Base-by-base conservation (phyloP, 2,329 filamentous ascomycete species). In the Ceratocystis colombiana region DNA sequence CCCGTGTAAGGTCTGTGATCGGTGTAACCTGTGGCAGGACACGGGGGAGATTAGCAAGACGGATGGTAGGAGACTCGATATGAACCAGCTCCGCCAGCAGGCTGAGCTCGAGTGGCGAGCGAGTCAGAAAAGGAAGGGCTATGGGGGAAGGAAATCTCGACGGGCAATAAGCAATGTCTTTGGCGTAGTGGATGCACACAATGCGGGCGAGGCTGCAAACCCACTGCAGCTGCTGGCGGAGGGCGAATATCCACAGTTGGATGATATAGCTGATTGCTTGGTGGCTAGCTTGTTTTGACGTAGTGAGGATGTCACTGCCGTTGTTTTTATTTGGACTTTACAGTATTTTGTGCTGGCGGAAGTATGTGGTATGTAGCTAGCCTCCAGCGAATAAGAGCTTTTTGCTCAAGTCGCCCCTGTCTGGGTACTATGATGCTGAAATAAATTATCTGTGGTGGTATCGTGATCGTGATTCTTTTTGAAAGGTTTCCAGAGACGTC, bases 21-120 rank as follows among this genome's bases (percentile, higher is more conserved):
- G 84, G 71, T 93, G 89, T 75, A 90, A 91, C 72, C 79, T 93
- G 10, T 88, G 87, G 77, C 88, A 92, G 76, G 82, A 83, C 67
- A 89, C 89, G 0, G 87, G 86, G 55, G 83, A 85, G 70, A 83
- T 87, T 71, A 89, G 88, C 1, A 88, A 92, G 77, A 25, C 20
- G 25, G 20, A 53, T 28, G 48, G 48, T 15, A 37, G 33, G 33
- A 22, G 33, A 25, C 22, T 78, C 77, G 7, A 53, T 6, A 28
- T 53, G 48, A 53, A 53, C 25, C 48, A 53, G 5, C 22, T 53
- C 8, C 48, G 48, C 6, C 22, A 25, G 20, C 48, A 53, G 25
- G 48, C 48, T 1, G 48, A 53, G 48, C 20, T 25, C 10, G 48
- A 53, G 48, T 53, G 48, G 48, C 48, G 48, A 10, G 20, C 48